Evolutionary conservation across 73 alveolate genomes (phyloP).

Genomic region (Paramecium primaurelia): DNA sequence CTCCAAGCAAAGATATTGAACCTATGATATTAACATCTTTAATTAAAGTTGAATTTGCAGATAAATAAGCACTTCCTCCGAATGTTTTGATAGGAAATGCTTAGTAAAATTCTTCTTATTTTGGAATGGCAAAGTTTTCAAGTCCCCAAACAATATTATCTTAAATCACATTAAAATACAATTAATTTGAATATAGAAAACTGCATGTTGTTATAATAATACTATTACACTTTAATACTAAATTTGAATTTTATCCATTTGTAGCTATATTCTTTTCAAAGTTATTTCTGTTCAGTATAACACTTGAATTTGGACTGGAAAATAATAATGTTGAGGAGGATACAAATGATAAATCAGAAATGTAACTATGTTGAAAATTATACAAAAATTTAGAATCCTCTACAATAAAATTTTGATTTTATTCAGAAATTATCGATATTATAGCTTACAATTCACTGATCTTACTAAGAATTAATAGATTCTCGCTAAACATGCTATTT

Average conservation of each 20-base stretch:
- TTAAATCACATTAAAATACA: background rate
- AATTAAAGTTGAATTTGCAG: background rate
- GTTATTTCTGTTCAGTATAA: background rate
- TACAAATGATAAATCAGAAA: background rate
- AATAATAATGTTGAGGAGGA: background rate
- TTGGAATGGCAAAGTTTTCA: background rate
- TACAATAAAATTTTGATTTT: background rate
- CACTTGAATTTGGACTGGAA: background rate
- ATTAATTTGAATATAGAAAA: background rate
- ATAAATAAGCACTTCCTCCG: background rate
- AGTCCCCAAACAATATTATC: background rate
- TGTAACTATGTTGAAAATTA: background rate
- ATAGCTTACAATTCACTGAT: background rate
- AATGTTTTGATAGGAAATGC: background rate
- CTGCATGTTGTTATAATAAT: background rate
- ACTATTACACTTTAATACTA: background rate
- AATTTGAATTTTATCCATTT: background rate
- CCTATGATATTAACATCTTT: background rate
- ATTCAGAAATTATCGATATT: background rate
- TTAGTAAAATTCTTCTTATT: background rate
- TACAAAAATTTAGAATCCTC: background rate
- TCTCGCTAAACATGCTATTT: background rate
- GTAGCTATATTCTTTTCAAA: background rate
- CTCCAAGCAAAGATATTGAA: background rate
- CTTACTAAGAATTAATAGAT: background rate